Base-by-base conservation (phyloP, 164 flowering plant genomes). In the Nymphaea thermarum region DNA sequence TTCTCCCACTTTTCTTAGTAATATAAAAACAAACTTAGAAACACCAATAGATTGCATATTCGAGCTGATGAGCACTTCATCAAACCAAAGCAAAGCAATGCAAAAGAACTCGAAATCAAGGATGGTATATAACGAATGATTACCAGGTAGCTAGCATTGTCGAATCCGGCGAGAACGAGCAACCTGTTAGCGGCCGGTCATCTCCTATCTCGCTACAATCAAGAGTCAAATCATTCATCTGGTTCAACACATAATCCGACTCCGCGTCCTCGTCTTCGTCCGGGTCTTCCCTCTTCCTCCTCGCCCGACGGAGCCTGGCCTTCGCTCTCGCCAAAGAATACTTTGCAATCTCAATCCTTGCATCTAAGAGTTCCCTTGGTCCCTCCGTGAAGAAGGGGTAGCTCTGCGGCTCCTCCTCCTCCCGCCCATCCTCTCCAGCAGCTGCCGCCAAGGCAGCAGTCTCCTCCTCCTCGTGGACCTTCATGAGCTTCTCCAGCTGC, bases 331-430 rank as follows among this genome's bases (percentile, higher is more conserved):
- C 70, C 43, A 91, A 70, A 8, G 99, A 94, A 73, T 77, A 88
- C 76, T 82, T 87, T 0, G 87, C 85, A 75, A 91, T 91, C 60
- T 81, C 81, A 65, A 78, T 65, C 63, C 99, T 84, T n/a, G 96
- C 93, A 45, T 85, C 83, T 55, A 81, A 65, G 17, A 94, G 86
- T 11, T 76, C 83, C 60, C 73, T 80, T 11, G 92, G 71, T 12
- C 99, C 99, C 75, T 91, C 97, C 16, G 99, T 91, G 68, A 80
- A 94, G 71, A 94, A 94, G 0, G 98, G 99, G 65, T 91, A 94
- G 8, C 45, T 17, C 80, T 87, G 88, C 67, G 82, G 65, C 65
- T 74, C 80, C 65, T 90, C 96, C 25, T 83, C 95, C 14, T 42
- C 79, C 55, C 81, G 93, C 5, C 78, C 85, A 11, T 59, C 70